These are phyloP conservation scores for Clathrospora elynae DNA, from an alignment of 2,329 filamentous ascomycete species.

Conservation along the genomic window DNA sequence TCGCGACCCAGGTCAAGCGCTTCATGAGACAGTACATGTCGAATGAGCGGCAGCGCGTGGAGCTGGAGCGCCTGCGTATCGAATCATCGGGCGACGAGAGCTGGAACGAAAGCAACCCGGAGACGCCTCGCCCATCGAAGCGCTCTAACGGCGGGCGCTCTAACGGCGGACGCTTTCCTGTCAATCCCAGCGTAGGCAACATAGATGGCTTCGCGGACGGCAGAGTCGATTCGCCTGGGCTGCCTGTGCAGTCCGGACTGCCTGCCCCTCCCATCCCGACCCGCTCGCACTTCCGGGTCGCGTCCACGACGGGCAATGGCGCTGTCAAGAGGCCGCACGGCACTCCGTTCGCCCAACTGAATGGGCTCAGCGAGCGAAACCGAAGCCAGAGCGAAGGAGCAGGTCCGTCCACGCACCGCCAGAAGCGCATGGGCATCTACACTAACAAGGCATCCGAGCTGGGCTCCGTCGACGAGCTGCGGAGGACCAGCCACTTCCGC, in stretches of 20 bases:
- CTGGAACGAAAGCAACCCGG: conserved; percentile 67
- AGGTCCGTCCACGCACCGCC: conserved; percentile 56
- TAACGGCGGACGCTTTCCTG: conserved; percentile 62
- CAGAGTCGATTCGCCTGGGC: conserved; percentile 28
- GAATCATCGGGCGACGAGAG: conserved; percentile 58
- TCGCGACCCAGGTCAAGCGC: conserved; percentile 65
- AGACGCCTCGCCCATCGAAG: conserved; percentile 74
- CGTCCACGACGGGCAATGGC: conserved; percentile 67
- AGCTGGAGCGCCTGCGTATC: conserved; percentile 43
- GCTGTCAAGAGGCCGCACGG: conserved; percentile 71
- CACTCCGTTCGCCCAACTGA: conserved; percentile 72
- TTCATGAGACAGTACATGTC: conserved; percentile 57
- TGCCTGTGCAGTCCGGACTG: too few relatives aligned
- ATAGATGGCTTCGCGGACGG: conserved; percentile 63
- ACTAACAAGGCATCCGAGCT: conserved; percentile 62
- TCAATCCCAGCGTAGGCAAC: conserved; percentile 70
- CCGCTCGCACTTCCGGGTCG: conserved; percentile 77
- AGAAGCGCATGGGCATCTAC: conserved; percentile 66
- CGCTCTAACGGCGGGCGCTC: conserved; percentile 62
- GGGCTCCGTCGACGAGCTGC: conserved; percentile 58
- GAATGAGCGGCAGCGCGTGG: conserved; percentile 41
- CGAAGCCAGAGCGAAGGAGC: conserved; percentile 67
- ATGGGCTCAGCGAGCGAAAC: conserved; percentile 66
- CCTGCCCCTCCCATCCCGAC: conserved; percentile 75
- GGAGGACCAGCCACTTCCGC: conserved; percentile 59